These are phyloP conservation scores for Tremella fuciformis DNA, from an alignment of 768 basidiomycete genomes.

Conservation along the genomic window DNA sequence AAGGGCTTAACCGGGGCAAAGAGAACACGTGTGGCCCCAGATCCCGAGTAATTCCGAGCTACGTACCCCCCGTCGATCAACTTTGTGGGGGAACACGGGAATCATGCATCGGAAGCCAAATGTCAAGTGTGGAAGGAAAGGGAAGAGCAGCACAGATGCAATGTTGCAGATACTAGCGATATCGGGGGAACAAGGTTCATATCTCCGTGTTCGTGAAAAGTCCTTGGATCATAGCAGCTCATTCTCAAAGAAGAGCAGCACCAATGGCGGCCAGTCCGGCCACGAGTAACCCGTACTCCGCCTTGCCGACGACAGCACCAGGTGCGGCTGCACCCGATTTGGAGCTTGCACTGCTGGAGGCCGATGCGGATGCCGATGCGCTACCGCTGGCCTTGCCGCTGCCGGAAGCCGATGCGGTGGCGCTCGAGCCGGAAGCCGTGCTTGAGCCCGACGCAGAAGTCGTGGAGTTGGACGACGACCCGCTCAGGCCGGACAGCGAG, in stretches of 20 bases:
- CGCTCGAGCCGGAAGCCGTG: slow-evolving; percentile 14
- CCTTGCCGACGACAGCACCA: slow-evolving; percentile 4
- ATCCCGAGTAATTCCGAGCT: too few species aligned
- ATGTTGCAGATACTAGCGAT: too few species aligned
- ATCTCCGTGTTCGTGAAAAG: too few species aligned
- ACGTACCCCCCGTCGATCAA: too few species aligned
- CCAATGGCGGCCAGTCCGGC: slow-evolving; percentile 12
- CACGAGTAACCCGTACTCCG: slow-evolving; percentile 5
- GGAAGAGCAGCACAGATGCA: too few species aligned
- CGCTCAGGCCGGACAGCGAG: slow-evolving; percentile 23
- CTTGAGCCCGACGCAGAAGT: slow-evolving; percentile 13
- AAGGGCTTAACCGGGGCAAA: too few species aligned
- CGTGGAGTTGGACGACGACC: slow-evolving; percentile 10
- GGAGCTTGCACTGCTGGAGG: slow-evolving; percentile 11
- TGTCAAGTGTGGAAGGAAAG: too few species aligned
- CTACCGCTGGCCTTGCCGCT: background rate
- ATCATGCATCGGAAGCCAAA: too few species aligned
- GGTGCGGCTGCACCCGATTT: slow-evolving; percentile 13
- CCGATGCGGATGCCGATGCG: slow-evolving; percentile 5
- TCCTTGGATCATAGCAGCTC: too few species aligned
- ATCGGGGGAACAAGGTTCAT: too few species aligned
- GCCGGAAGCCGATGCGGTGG: slow-evolving; percentile 15
- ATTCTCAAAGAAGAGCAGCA: background rate
- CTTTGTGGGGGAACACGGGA: too few species aligned
- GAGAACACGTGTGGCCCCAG: too few species aligned